phyloP scores from a whole-genome alignment of 1,284 basidiomycete species.

The Abortiporus biennis region DNA sequence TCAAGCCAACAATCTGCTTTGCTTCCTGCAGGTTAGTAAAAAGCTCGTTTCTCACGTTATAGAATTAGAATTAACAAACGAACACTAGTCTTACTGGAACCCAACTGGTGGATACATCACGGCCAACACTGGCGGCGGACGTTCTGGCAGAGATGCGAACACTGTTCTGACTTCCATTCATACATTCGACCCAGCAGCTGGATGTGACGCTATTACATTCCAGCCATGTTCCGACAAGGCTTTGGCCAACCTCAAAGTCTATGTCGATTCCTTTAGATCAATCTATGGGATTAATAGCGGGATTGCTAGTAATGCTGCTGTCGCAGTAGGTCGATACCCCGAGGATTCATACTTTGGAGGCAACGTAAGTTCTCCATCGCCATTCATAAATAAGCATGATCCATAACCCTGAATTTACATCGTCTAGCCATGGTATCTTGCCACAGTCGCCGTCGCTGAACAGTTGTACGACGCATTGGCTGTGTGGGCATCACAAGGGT shows the following conservation, averaged over 20 bases:
- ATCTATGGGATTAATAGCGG: slow-evolving; percentile 47
- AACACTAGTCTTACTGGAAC: slow-evolving; percentile 34
- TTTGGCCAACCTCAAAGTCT: slow-evolving; percentile 45
- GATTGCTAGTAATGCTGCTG: slow-evolving; percentile 33
- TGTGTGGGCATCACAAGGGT: slow-evolving; percentile 30
- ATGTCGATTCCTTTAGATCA: slow-evolving; percentile 47
- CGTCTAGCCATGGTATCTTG: slow-evolving; percentile 37
- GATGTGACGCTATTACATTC: slow-evolving; percentile 46
- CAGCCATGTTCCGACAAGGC: slow-evolving; percentile 59
- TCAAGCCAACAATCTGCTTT: slow-evolving; percentile 34
- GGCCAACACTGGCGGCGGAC: slow-evolving; percentile 36
- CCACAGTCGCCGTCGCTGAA: slow-evolving; percentile 36
- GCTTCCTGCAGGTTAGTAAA: slow-evolving; percentile 34
- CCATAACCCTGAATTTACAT: not conserved
- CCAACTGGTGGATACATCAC: slow-evolving; percentile 27
- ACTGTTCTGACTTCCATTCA: slow-evolving; percentile 39
- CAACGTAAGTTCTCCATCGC: slow-evolving; percentile 30
- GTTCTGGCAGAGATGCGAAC: slow-evolving; percentile 38
- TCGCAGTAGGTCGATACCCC: slow-evolving; percentile 48
- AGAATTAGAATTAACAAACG: not conserved
- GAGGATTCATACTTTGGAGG: slow-evolving; percentile 49
- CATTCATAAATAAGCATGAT: not conserved
- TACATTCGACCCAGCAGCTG: slow-evolving; percentile 42
- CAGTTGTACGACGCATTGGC: slow-evolving; percentile 38
- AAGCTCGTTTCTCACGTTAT: not conserved